phyloP scores from a whole-genome alignment of 2,329 filamentous ascomycete genomes.

The Pseudogymnoascus sp. region DNA sequence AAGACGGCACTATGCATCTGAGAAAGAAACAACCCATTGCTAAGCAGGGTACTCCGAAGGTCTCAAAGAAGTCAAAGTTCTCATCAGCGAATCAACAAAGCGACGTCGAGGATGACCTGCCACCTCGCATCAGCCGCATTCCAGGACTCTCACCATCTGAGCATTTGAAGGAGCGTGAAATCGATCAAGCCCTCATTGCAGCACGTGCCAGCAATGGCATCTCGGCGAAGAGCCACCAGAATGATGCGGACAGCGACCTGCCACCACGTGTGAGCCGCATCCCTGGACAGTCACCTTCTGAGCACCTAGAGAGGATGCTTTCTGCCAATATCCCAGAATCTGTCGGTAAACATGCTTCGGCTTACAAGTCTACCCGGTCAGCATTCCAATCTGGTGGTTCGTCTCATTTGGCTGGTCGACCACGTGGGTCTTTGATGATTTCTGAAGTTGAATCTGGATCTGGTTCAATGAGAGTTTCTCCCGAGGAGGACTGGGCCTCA shows the following conservation, averaged over 20 bases:
- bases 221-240: background rate
- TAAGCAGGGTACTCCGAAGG: background rate
- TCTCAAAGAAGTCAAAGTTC: background rate
- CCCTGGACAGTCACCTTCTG: constrained; percentile 2
- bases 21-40: background rate
- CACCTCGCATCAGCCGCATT: background rate
- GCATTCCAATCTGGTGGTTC: background rate
- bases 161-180: background rate
- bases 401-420: background rate
- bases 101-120: background rate
- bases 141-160: background rate
- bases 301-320: background rate
- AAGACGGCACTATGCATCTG: background rate
- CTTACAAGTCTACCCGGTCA: background rate
- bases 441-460: background rate
- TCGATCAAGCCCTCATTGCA: background rate
- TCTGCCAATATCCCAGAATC: background rate
- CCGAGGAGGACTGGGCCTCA: constrained; percentile 22
- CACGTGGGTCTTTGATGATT: background rate
- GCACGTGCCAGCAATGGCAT: background rate
- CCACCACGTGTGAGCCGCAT: background rate
- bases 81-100: background rate
- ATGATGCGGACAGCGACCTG: background rate
- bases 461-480: constrained; percentile 14
- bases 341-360: background rate